phyloP scores from a whole-genome alignment of 2,329 filamentous ascomycete genomes.

The Hypoxylon sp. region DNA sequence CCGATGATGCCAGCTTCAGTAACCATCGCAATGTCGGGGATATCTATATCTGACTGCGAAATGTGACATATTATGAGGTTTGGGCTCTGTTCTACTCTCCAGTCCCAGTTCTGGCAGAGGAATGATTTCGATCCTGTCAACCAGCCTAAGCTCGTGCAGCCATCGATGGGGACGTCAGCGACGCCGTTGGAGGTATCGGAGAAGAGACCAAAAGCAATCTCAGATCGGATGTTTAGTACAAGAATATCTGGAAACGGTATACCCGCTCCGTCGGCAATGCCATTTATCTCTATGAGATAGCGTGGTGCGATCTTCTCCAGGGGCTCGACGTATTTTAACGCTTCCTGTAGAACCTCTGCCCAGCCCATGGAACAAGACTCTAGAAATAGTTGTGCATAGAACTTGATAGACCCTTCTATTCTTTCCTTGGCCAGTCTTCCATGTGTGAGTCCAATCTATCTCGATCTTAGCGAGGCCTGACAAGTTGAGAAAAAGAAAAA shows the following conservation, averaged over 20 bases:
- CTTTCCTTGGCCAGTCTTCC: slow-evolving; percentile 52
- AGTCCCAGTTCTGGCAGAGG: slow-evolving; percentile 74
- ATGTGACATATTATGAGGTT: slow-evolving; percentile 67
- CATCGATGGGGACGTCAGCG: slow-evolving; percentile 59
- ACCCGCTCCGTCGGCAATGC: slow-evolving; percentile 66
- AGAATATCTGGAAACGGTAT: slow-evolving; percentile 66
- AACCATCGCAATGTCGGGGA: slow-evolving; percentile 67
- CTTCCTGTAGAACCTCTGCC: slow-evolving; percentile 54
- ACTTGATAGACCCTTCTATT: slow-evolving; percentile 55
- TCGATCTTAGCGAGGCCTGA: slow-evolving; percentile 1
- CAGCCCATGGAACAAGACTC: slow-evolving; percentile 55
- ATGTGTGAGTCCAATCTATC: slow-evolving; percentile 57
- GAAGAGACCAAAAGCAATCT: slow-evolving; percentile 71
- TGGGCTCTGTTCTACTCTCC: slow-evolving; percentile 65
- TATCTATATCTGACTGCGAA: slow-evolving; percentile 56
- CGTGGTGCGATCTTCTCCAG: slow-evolving; percentile 58
- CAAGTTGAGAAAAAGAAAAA: neutral
- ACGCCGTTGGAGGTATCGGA: slow-evolving; percentile 47
- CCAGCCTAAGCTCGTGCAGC: slow-evolving; percentile 69
- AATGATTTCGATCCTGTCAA: slow-evolving; percentile 55
- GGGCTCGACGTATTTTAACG: slow-evolving; percentile 62
- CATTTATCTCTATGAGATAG: slow-evolving; percentile 63
- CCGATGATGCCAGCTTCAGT: slow-evolving; percentile 74
- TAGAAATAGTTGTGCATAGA: slow-evolving; percentile 57
- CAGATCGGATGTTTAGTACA: slow-evolving; percentile 70